Evolutionary conservation across 352 stramenopile species (phyloP), one percentile per base, ranked within the genome.

Genomic region (Pythium rhizo-oryzae): DNA sequence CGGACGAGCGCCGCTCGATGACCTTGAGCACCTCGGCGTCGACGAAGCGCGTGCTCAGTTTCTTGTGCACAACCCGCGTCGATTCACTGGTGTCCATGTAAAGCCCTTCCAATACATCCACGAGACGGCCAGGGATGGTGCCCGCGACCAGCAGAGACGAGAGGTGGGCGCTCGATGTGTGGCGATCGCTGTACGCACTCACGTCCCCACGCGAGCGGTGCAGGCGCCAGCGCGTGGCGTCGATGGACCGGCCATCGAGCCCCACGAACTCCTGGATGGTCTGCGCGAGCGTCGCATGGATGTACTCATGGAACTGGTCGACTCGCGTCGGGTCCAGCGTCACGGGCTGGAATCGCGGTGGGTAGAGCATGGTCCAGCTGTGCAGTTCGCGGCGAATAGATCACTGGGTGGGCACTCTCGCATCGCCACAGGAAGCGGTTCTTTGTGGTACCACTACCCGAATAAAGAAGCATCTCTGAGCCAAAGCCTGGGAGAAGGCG

Each of bases 191-290:
- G 47, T 78, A 85, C 33, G 79, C 65, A 5, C 50, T 72, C n/a
- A 84, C 60, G 9, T 58, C 63, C 11, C 71, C 65, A 9, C 68
- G 69, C 16, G 72, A 76, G 23, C 70, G 68, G 49, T 85, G 33
- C 44, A 69, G 77, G 21, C 75, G 75, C 80, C 80, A 86, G 28
- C 65, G 65, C 21, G 58, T 50, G 24, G 39, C 13, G 62, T 85
- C 68, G 1, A 83, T 25, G 8, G 52, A 33, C 50, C 74, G 59
- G 16, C 54, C 54, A 18, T 70, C 59, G 11, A 78, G 54, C 11
- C 65, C 35, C 12, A 57, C 37, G 43, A 84, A 86, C 9, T 74
- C 72, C 13, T 55, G 44, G 28, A 89, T 76, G 12, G 80, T 85
- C 37, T 77, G 44, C 1, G 57, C 62, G n/a, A 89, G 67, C 15